These are phyloP conservation scores for Termitomyces sp. DNA, from an alignment of 768 basidiomycete genomes.

Conservation along the genomic window DNA sequence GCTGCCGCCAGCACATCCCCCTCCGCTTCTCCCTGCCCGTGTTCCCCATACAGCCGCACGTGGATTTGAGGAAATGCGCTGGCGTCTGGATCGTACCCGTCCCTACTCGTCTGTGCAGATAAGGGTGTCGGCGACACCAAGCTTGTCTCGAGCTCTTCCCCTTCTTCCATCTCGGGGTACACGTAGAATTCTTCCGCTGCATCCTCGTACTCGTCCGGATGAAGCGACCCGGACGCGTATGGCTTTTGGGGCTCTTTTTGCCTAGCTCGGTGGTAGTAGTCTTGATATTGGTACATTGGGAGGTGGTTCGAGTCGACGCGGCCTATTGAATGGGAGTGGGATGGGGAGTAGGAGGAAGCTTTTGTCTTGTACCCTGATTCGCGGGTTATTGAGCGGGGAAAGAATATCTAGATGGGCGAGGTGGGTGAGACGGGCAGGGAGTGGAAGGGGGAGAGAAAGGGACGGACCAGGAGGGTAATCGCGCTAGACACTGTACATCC, in stretches of 20 bases:
- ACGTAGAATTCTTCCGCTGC: neutral
- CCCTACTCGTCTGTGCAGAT: neutral
- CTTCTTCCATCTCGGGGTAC: neutral
- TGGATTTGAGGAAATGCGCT: neutral
- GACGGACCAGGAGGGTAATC: constrained; percentile 69
- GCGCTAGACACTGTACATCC: constrained; percentile 78
- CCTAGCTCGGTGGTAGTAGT: neutral
- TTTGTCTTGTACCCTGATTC: constrained; percentile 60
- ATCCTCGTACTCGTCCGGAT: neutral
- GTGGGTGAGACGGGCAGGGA: neutral
- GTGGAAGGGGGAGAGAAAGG: neutral
- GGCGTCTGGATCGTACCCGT: neutral
- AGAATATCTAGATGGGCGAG: constrained; percentile 51
- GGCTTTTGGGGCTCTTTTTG: neutral
- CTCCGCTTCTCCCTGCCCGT: neutral
- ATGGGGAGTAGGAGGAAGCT: constrained; percentile 20
- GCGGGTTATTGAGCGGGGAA: constrained; percentile 65
- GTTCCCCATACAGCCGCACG: neutral
- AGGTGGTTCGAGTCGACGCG: neutral
- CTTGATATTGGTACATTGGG: neutral
- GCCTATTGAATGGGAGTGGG: constrained; percentile 17
- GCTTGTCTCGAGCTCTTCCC: constrained; percentile 1
- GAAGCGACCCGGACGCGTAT: neutral
- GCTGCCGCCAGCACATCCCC: neutral
- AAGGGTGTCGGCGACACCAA: neutral